Conservation (phyloP, 176 grass and related monocot genomes). For the Carex cristatella region DNA sequence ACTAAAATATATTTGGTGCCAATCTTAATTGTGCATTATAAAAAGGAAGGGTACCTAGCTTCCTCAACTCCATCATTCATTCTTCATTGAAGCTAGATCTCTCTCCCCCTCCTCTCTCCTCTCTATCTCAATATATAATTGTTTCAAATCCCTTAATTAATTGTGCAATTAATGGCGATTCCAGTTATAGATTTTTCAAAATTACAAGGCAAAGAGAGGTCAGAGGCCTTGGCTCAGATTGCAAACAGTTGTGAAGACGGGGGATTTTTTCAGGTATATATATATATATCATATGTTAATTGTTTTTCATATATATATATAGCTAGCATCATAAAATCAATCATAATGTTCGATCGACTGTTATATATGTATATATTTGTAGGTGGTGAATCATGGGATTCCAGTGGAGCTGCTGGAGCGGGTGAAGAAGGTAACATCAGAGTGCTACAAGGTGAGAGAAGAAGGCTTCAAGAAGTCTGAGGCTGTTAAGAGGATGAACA, state of each 20-base stretch:
- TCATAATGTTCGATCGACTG: not conserved
- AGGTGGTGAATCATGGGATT: constrained; percentile 88
- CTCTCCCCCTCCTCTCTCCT: not conserved
- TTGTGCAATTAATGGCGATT: constrained; percentile 44
- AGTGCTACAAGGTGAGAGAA: constrained; percentile 63
- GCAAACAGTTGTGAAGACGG: constrained; percentile 60
- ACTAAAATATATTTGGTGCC: not conserved
- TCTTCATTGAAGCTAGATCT: constrained; percentile 7
- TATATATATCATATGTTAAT: not conserved
- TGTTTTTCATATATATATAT: not conserved
- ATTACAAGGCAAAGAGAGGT: constrained; percentile 52
- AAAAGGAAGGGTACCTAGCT: constrained; percentile 5
- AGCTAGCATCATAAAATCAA: not conserved
- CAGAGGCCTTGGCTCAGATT: constrained; percentile 36
- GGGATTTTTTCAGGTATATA: constrained; percentile 82
- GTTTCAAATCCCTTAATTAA: not conserved
- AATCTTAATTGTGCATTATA: constrained; percentile 2
- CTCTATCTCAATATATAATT: not conserved
- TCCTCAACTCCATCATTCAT: constrained; percentile 16
- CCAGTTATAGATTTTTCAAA: constrained; percentile 85
- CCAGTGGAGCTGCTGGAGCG: constrained; percentile 63
- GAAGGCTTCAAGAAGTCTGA: constrained; percentile 48
- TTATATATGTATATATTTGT: not conserved
- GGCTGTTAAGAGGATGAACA: constrained; percentile 34
- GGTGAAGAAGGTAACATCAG: constrained; percentile 75